phyloP scores from a whole-genome alignment of 2,329 filamentous ascomycete genomes.

The Fusarium nygamai region DNA sequence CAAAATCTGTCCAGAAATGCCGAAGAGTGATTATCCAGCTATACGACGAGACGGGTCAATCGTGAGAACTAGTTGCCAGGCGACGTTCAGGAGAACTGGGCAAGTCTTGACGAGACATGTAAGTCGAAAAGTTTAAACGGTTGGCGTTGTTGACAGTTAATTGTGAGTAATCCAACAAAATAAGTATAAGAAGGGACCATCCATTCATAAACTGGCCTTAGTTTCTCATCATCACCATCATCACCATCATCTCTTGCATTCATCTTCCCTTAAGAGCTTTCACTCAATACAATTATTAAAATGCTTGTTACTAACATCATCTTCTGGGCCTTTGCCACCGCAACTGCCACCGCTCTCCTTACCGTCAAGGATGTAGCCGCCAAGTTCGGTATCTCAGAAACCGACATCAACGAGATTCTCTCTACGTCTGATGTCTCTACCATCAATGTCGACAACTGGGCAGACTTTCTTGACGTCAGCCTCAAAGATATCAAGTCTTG shows the following conservation, averaged over 20 bases:
- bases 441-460: not conserved
- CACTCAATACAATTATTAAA: not conserved
- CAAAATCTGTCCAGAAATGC: not conserved
- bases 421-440: not conserved
- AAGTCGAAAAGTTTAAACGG: too few species aligned
- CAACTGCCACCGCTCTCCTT: not conserved
- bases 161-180: not conserved
- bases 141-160: rapidly evolving
- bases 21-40: not conserved
- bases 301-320: constrained; percentile 4
- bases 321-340: not conserved
- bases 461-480: not conserved
- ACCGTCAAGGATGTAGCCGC: not conserved
- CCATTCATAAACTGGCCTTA: rapidly evolving
- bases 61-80: not conserved
- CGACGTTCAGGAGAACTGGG: too few species aligned
- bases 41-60: not conserved
- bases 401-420: not conserved
- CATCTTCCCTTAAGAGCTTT: not conserved
- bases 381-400: not conserved
- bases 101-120: not conserved
- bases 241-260: not conserved
- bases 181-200: not conserved
- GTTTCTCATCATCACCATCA: not conserved
- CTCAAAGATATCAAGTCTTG: not conserved